Evolutionary conservation across 2,329 filamentous ascomycete genomes (phyloP), one percentile per base, ranked within the genome.

Genomic region (Aureobasidium zeae): DNA sequence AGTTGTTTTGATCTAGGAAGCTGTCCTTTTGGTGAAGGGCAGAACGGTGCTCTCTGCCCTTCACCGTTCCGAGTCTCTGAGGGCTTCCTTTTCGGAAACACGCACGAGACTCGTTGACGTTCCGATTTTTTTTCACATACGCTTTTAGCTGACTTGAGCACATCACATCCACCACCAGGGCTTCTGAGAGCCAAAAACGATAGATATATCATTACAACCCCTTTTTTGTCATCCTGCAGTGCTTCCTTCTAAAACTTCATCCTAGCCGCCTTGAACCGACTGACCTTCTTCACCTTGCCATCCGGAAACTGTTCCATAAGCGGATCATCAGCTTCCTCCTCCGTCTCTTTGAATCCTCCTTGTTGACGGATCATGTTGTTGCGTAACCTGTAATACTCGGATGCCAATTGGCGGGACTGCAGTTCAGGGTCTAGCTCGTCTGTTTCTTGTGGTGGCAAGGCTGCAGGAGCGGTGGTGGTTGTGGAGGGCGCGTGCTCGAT

Each of bases 291-390:
- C 41, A 63, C 35, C 48, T 54, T 57, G 5, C 61, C 61, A 20
- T 48, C 48, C 5, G 36, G 36, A 62, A 58, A 26, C 48, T 56
- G 35, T 56, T 57, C 36, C 24, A 86, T 66, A 0, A 81, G 76
- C 32, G 81, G 72, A 29, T 76, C 73, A 10, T 75, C 66, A 36
- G 70, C 72, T 37, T 74, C 71, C 49, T 86, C 78, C 45, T 84
- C 74, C 46, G 77, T 74, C 2, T 59, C 54, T 54, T 83, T 66
- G 60, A 94, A 94, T 3, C 87, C 87, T 39, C 87, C 87, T 54
- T 91, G 78, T 53, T 79, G 75, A 52, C 86, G 78, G 43, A 95
- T 87, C 63, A 93, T 80, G 55, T 76, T 77, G 58, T 88, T 94
- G 15, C 89, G 81, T 61, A 85, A 71, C 32, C 77, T 79, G 60